Conservation (phyloP, 441 rosid genomes). For the Croton laevigatus region DNA sequence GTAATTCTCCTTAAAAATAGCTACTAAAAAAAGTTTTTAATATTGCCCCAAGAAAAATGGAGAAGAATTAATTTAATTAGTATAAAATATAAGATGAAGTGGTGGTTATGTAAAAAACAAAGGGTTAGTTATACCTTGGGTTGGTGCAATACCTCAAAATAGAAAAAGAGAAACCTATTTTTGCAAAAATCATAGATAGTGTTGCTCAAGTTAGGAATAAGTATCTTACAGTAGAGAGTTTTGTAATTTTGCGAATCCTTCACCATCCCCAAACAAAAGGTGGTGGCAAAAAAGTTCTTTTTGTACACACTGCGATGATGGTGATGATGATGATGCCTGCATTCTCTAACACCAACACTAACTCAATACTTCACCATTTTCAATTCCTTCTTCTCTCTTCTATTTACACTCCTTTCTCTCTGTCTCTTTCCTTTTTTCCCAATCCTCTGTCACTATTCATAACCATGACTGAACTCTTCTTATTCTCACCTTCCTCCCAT, state of each 20-base stretch:
- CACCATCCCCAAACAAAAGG: constrained; percentile 46
- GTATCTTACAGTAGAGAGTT: not conserved
- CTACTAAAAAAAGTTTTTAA: no score
- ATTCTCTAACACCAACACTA: constrained; percentile 36
- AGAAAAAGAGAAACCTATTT: not conserved
- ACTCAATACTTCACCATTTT: constrained; percentile 12
- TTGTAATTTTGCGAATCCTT: constrained; percentile 1
- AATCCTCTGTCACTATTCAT: constrained; percentile 11
- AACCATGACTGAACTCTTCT: constrained; percentile 30
- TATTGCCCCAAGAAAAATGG: no score
- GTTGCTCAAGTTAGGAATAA: not conserved
- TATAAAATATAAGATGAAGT: no score
- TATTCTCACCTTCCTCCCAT: constrained; percentile 14
- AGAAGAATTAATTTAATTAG: no score
- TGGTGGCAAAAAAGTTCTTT: constrained; percentile 57
- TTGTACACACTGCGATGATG: constrained; percentile 57
- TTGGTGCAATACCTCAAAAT: no score
- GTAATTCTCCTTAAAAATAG: no score
- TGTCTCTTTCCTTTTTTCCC: constrained; percentile 5
- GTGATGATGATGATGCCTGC: constrained; percentile 60
- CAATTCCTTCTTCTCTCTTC: constrained; percentile 16
- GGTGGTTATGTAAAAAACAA: no score
- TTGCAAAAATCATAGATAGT: not conserved
- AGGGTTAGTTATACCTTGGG: no score
- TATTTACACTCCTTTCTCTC: not conserved